Conservation (phyloP, 2,329 filamentous ascomycete genomes). For the Colletotrichum lini region DNA sequence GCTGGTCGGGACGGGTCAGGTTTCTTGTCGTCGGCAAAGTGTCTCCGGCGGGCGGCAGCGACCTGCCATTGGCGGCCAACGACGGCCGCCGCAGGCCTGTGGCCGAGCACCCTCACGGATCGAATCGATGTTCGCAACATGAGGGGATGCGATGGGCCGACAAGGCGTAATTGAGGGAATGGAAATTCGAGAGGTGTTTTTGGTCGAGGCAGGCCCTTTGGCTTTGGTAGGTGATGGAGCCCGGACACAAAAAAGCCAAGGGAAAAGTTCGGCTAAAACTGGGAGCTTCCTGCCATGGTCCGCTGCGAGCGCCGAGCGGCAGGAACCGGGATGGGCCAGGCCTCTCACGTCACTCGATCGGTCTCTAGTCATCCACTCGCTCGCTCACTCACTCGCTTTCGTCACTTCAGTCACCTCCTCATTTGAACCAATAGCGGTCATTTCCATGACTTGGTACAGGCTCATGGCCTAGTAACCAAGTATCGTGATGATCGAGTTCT, state of each 20-base stretch:
- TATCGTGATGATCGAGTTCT: not conserved
- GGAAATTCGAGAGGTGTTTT: constrained; percentile 47
- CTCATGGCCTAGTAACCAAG: not conserved
- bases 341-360: constrained; percentile 39
- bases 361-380: too few relatives aligned
- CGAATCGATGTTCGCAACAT: constrained; percentile 80
- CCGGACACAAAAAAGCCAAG: constrained; percentile 58
- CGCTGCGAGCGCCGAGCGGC: constrained; percentile 35
- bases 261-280: constrained; percentile 61
- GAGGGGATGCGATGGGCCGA: constrained; percentile 65
- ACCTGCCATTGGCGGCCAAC: constrained; percentile 72
- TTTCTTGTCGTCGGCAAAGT: constrained; percentile 70
- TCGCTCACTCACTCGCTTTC: too few relatives aligned
- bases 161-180: constrained; percentile 50
- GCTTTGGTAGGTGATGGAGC: constrained; percentile 46
- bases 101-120: constrained; percentile 73
- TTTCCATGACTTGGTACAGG: not conserved
- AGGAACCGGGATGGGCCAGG: constrained; percentile 42
- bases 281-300: constrained; percentile 35
- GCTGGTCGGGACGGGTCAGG: constrained; percentile 63
- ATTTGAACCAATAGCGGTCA: constrained; percentile 3
- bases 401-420: too few relatives aligned
- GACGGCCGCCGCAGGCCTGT: constrained; percentile 67
- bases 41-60: constrained; percentile 57
- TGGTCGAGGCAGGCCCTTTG: constrained; percentile 27